These are phyloP conservation scores for Starmera caribaea DNA, from an alignment of 805 yeast genomes.

Conservation along the genomic window DNA sequence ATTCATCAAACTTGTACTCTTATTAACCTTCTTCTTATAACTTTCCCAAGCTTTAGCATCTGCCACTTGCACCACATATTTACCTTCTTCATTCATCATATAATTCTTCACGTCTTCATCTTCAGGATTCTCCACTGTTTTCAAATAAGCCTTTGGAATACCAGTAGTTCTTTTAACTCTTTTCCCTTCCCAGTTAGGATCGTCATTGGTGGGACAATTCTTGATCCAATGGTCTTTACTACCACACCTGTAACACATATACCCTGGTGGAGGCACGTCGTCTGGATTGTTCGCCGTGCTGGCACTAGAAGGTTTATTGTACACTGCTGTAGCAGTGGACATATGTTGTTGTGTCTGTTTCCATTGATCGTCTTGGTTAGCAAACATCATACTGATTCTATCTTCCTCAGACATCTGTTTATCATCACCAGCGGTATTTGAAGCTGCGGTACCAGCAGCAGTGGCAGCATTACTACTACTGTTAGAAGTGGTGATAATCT, in stretches of 20 bases:
- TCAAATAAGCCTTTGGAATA: conserved; percentile 88
- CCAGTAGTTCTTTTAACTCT: conserved; percentile 91
- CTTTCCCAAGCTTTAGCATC: conserved; percentile 86
- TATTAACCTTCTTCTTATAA: conserved; percentile 53
- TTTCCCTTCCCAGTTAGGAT: conserved; percentile 90
- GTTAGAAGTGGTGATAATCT: conserved; percentile 17
- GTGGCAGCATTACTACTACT: conserved; percentile 6
- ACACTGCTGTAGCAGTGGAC: conserved; percentile 77
- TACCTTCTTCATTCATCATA: conserved; percentile 90
- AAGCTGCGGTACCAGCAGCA: conserved; percentile 4
- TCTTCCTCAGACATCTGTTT: conserved; percentile 70
- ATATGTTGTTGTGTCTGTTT: conserved; percentile 85
- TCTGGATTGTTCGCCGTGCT: conserved; percentile 31
- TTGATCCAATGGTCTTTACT: conserved; percentile 93
- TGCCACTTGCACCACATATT: conserved; percentile 92
- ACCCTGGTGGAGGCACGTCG: conserved; percentile 89
- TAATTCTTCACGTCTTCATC: conserved; percentile 50
- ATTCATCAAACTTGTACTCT: conserved; percentile 12
- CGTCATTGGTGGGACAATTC: conserved; percentile 89
- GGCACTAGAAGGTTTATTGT: conserved; percentile 32
- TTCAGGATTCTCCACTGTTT: conserved; percentile 77
- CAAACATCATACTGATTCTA: conserved; percentile 82
- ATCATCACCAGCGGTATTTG: conserved; percentile 19
- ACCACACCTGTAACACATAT: conserved; percentile 94
- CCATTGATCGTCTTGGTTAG: conserved; percentile 92